A percentile compares a stretch with the other conserved stretches of the same genome.
phyloP scores from a whole-genome alignment of 1,139 yeast species.

The Scheffersomyces titani region DNA sequence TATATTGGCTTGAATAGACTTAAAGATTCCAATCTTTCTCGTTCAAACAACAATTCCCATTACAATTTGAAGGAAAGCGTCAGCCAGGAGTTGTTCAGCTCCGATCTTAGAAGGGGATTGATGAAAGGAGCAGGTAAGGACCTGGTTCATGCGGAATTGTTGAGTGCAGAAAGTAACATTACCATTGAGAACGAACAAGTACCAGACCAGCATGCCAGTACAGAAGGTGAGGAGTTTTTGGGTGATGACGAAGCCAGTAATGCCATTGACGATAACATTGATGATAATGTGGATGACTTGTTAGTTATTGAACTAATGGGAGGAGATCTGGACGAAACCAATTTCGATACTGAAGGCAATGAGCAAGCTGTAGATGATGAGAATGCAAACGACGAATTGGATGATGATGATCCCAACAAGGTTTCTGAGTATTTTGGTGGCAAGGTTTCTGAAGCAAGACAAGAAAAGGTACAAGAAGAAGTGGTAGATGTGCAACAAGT shows the following conservation, averaged over 20 bases:
- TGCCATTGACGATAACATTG: neutral
- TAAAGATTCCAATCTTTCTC: constrained; percentile 29
- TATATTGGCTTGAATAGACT: constrained; percentile 43
- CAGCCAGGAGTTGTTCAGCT: constrained; percentile 1
- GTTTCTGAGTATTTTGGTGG: neutral
- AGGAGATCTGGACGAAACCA: constrained; percentile 14
- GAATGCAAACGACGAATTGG: constrained; percentile 5
- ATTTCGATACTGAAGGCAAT: constrained; percentile 10
- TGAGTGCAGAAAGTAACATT: neutral
- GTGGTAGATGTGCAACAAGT: neutral
- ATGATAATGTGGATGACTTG: neutral
- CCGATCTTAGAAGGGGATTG: constrained; percentile 5
- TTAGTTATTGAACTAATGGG: neutral
- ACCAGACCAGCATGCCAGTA: neutral
- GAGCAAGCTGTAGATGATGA: constrained; percentile 10
- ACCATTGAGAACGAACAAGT: neutral
- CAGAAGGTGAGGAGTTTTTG: constrained; percentile 1
- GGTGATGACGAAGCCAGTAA: constrained; percentile 1
- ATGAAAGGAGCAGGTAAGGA: neutral
- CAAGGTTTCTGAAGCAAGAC: neutral
- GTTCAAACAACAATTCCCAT: constrained; percentile 19
- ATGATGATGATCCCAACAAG: constrained; percentile 5
- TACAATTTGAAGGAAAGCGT: constrained; percentile 15
- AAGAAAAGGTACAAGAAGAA: neutral
- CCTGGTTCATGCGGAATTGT: neutral